Conservation (phyloP, 1,139 yeast genomes). For the Hyphopichia fennica region DNA sequence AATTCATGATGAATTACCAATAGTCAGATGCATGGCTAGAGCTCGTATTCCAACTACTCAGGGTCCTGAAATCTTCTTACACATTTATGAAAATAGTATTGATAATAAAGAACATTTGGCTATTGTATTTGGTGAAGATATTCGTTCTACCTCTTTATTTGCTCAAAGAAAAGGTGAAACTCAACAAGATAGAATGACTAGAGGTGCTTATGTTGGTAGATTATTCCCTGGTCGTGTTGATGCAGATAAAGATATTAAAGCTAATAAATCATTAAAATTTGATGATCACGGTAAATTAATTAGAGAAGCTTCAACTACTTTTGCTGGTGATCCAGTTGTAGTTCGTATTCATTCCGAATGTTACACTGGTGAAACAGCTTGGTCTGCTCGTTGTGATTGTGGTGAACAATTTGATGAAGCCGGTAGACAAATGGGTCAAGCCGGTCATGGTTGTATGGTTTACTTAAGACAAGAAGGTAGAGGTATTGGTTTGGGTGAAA, state of each 20-base stretch:
- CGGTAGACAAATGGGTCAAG: conserved; percentile 83
- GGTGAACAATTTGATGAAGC: conserved; percentile 99
- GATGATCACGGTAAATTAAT: conserved; percentile 53
- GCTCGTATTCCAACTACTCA: conserved; percentile 93
- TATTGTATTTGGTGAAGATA: conserved; percentile 92
- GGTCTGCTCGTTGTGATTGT: conserved; percentile 98
- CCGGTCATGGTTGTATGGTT: conserved; percentile 91
- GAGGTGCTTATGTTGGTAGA: conserved; percentile 94
- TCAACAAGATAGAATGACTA: conserved; percentile 90
- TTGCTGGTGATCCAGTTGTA: conserved; percentile 48
- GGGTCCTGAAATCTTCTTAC: conserved; percentile 91
- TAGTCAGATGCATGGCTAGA: conserved; percentile 84
- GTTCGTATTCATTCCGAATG: conserved; percentile 93
- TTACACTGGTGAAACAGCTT: conserved; percentile 98
- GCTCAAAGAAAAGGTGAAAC: conserved; percentile 65
- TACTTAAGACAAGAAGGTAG: conserved; percentile 97
- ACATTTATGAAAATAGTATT: conserved; percentile 78
- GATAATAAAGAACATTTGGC: conserved; percentile 96
- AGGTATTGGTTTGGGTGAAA: conserved; percentile 96
- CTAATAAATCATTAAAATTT: conserved; percentile 45
- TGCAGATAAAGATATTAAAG: conserved; percentile 61
- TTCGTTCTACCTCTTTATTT: conserved; percentile 75
- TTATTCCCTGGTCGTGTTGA: conserved; percentile 78
- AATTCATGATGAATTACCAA: conserved; percentile 47
- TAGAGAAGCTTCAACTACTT: conserved; percentile 34